Evolutionary conservation across 1,139 yeast species (phyloP).

Genomic region (Insectozyma bohioensis): DNA sequence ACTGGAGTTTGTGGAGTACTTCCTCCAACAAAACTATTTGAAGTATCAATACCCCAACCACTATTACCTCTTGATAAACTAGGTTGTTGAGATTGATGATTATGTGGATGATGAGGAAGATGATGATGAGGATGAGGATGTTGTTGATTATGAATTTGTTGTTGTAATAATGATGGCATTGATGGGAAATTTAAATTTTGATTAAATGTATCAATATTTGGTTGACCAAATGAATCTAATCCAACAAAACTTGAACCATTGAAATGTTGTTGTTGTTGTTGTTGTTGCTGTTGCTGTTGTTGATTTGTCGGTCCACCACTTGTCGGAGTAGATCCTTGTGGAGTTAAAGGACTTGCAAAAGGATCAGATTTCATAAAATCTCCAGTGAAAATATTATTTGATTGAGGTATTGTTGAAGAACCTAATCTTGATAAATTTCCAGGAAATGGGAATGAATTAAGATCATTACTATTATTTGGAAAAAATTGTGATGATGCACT

Average conservation of each 20-base stretch:
- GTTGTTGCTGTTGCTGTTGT: neutral
- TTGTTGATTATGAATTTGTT: constrained; percentile 23
- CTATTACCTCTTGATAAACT: constrained; percentile 35
- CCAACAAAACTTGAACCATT: constrained; percentile 22
- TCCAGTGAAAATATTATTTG: constrained; percentile 24
- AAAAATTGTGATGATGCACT: constrained; percentile 7
- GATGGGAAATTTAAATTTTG: constrained; percentile 15
- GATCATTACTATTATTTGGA: constrained; percentile 11
- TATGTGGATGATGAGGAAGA: neutral
- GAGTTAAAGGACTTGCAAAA: constrained; percentile 17
- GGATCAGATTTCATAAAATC: constrained; percentile 30
- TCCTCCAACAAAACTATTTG: constrained; percentile 19
- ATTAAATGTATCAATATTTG: constrained; percentile 8
- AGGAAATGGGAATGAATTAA: constrained; percentile 12
- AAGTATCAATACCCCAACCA: constrained; percentile 42
- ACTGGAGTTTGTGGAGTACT: constrained; percentile 32
- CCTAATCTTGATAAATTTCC: constrained; percentile 26
- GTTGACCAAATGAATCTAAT: constrained; percentile 18
- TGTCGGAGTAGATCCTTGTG: constrained; percentile 10
- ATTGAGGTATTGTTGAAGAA: constrained; percentile 16
- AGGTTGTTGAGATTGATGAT: constrained; percentile 35
- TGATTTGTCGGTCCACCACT: no score
- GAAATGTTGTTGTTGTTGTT: no score
- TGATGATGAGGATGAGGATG: neutral
- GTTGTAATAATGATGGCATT: constrained; percentile 35